Evolutionary conservation across 2,329 filamentous ascomycete species (phyloP), one percentile per base, ranked within the genome.

Genomic region (Botrytis hyacinthi): DNA sequence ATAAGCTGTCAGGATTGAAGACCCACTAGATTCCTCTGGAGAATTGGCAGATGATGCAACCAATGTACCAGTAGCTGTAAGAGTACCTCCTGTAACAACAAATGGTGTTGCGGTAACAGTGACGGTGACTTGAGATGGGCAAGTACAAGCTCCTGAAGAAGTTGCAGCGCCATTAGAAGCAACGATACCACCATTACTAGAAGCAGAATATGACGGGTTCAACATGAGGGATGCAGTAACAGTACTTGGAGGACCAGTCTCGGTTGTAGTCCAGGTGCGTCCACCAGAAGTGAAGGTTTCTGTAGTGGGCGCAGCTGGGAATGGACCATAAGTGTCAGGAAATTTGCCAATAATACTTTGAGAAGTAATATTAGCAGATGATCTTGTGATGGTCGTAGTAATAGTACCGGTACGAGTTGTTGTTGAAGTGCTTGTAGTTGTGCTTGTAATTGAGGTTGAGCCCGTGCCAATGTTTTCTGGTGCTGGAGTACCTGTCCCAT

Each of bases 251-350:
- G 70, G 60, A 14, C 44, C 70, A 20, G 48, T 72, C 29, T 72
- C 70, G 9, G 70, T 72, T n/a, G 61, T 72, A 20, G 61, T 67
- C 60, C 61, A 72, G 6, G 46, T 72, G 32, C 70, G 66, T 42
- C 61, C 46, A 32, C 70, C 61, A 32, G 70, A 67, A 37, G 70
- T 72, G 29, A 72, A 54, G 5, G 37, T 72, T n/a, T 67, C 70
- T 18, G 29, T 72, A 3, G 37, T 59, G 8, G n/a, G 22, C 22
- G 26, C 44, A 44, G 32, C n/a, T 26, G 29, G 26, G 26, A 37
- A n/a, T 37, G 29, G n/a, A 32, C n/a, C 35, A 26, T 26, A 44
- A 65, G 42, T 57, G 2, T 20, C 10, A 18, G 61, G 44, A 57
- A 67, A 22, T 42, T 72, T 72, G 29, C 61, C 70, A n/a, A 72